Evolutionary conservation across 148 eudicot species (phyloP), one percentile per base, ranked within the genome.

Genomic region (Vaccinium corymbosum): DNA sequence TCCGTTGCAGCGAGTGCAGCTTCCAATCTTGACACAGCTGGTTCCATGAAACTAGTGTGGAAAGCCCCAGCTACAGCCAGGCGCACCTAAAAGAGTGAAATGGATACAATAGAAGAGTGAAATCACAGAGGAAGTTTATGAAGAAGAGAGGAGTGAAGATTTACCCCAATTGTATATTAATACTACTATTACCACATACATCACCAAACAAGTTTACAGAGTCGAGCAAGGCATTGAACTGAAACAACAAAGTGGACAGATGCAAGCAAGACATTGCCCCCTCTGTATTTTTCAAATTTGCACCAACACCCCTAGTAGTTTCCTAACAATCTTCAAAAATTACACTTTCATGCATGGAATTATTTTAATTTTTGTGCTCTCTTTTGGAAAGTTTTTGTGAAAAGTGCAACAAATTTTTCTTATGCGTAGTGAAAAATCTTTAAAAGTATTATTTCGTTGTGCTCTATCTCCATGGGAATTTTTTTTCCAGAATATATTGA

Each of bases 31-130:
- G 98, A 91, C 35, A 96, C 94, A 22, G 98, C 98, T 51, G 98
- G 98, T 76, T 93, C 92, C 98, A 95, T 94, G 89, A 93, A 94
- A 87, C 91, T 87, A 22, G 98, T 94, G 86, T 95, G 97, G 85
- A 94, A 95, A 79, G 95, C 97, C 48, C 97, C 98, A 82, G 94
- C 97, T 70, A 95, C 96, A 57, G 98, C 98, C 85, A 92, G 89
- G 61, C 95, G 98, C 66, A 95, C 95, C 98, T 94, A 89, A 61
- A 81, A n/a, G 32, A 72, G 76, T 22, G 6, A 84, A 51, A 76
- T 50, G 3, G n/a, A 42, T 20, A 16, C 16, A 68, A 5, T 73
- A 66, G 57, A 32, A 72, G 48, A 64, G 29, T 22, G 71, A 22
- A 64, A 8, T 10, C 3, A 22, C 71, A 64, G 14, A 64, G 3